Percentiles rank a stretch among this genome's conserved stretches.
Evolutionary conservation across 2,329 filamentous ascomycete species (phyloP).

Genomic region (Rhynchosporium secalis): DNA sequence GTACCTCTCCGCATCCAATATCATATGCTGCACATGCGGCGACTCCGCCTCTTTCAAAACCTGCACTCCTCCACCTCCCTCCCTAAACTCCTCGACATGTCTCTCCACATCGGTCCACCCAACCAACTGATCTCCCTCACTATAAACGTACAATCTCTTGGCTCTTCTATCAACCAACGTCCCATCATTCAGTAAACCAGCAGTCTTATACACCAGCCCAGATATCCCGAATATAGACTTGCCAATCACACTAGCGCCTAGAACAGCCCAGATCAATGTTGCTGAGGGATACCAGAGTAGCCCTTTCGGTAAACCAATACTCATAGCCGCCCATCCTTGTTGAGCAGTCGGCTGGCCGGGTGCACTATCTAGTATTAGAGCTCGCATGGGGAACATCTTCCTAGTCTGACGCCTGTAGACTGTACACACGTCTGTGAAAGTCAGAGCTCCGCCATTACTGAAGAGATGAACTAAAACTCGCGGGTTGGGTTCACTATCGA

Average conservation of each 20-base stretch:
- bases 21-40: slow-evolving; percentile 29
- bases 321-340: slow-evolving; percentile 18
- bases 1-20: slow-evolving; percentile 26
- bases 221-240: slow-evolving; percentile 11
- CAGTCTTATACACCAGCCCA: slow-evolving; percentile 14
- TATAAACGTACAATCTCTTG: slow-evolving; percentile 32
- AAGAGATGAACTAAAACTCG: slow-evolving; percentile 26
- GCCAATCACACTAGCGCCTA: not conserved
- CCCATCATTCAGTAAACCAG: slow-evolving; percentile 22
- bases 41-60: slow-evolving; percentile 22
- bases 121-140: slow-evolving; percentile 27
- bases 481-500: slow-evolving; percentile 19
- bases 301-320: slow-evolving; percentile 11
- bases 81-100: slow-evolving; percentile 24
- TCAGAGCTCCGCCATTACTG: slow-evolving; percentile 25
- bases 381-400: slow-evolving; percentile 15
- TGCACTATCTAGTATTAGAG: slow-evolving; percentile 23
- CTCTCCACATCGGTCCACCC: slow-evolving; percentile 23
- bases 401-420: slow-evolving; percentile 15
- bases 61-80: slow-evolving; percentile 17
- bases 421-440: slow-evolving; percentile 20
- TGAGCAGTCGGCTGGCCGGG: slow-evolving; percentile 19
- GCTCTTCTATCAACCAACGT: slow-evolving; percentile 21
- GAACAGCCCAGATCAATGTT: not conserved
- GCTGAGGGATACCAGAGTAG: slow-evolving; percentile 18